Percentiles rank a stretch among this genome's conserved stretches.
Conservation (phyloP, 2,329 filamentous ascomycete species). For the Botrytis medusae region DNA sequence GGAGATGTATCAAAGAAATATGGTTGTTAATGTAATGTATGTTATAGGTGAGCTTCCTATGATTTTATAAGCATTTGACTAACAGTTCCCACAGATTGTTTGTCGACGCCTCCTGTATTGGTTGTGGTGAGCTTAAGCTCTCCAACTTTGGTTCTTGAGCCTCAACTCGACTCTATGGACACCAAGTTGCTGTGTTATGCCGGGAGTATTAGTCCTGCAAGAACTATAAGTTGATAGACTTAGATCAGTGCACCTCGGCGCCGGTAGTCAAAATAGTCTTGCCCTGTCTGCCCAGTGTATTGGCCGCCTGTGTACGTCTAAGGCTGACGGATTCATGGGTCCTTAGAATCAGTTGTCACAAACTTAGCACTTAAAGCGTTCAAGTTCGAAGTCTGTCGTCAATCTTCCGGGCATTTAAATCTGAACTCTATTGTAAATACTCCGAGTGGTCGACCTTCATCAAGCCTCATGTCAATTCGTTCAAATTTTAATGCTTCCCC, state of each 20-base stretch:
- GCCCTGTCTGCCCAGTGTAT: background rate
- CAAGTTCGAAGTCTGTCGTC: background rate
- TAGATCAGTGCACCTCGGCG: background rate
- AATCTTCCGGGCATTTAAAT: background rate
- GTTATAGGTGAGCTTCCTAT: background rate
- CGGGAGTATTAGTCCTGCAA: background rate
- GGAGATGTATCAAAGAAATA: background rate
- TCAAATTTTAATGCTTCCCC: background rate
- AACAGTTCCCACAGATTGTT: background rate
- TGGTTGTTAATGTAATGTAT: background rate
- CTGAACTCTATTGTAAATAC: background rate
- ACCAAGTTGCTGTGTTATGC: background rate
- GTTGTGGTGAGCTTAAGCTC: background rate
- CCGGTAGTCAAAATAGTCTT: background rate
- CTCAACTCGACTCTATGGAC: background rate
- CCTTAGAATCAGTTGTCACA: background rate
- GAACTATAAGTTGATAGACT: fast-evolving
- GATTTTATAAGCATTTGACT: background rate
- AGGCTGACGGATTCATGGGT: background rate
- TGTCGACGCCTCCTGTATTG: background rate
- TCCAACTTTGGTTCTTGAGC: background rate
- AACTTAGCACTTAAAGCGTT: background rate
- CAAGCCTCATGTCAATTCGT: background rate
- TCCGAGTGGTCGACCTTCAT: background rate
- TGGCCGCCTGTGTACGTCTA: background rate